Percentiles rank a stretch among this genome's conserved stretches.
Conservation (phyloP, 106 monocot species). For the Dactylorhiza incarnata region DNA sequence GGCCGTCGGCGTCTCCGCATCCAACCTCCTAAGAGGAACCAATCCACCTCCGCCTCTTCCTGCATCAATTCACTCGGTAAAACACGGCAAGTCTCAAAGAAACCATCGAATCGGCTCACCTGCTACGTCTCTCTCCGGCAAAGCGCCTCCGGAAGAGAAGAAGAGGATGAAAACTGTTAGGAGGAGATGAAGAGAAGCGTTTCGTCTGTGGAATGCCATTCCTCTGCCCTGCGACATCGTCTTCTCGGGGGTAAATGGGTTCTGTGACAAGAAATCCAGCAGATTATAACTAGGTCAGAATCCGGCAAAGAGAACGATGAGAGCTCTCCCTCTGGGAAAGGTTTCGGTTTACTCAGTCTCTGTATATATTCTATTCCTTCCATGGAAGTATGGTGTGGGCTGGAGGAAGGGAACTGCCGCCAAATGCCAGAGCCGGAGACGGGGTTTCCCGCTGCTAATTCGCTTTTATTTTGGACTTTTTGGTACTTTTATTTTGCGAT, state of each 20-base stretch:
- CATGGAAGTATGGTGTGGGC: background rate
- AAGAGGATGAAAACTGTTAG: background rate
- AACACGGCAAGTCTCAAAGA: background rate
- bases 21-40: conserved; percentile 28
- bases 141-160: background rate
- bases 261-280: background rate
- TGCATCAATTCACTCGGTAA: background rate
- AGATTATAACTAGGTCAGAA: background rate
- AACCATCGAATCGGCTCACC: background rate
- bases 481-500: too few relatives aligned
- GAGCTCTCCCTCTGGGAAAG: background rate
- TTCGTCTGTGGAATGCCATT: background rate
- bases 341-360: background rate
- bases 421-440: background rate
- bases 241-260: background rate
- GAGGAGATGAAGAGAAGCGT: background rate
- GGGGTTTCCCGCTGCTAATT: background rate
- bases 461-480: too few relatives aligned
- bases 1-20: conserved; percentile 13
- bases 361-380: background rate
- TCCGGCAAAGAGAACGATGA: background rate
- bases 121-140: background rate
- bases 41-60: conserved; percentile 10
- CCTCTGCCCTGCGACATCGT: background rate
- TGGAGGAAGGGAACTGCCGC: background rate